phyloP scores from a whole-genome alignment of 23 red algal species.

The Gracilaria vermiculophylla region DNA sequence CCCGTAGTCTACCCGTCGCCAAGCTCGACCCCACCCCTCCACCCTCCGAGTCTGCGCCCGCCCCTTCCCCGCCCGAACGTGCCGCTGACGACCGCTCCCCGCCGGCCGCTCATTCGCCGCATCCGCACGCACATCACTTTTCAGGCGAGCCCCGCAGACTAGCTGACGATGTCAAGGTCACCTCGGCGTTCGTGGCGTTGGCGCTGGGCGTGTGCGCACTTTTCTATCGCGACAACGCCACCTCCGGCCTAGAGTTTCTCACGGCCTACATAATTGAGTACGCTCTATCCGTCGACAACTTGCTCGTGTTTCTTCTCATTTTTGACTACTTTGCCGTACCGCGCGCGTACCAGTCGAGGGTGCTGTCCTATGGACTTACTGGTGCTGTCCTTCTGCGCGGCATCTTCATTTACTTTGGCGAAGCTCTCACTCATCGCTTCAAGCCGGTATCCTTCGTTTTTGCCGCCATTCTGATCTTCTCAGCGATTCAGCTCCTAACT shows the following conservation, averaged over 20 bases:
- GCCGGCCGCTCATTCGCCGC: neutral
- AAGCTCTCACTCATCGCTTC: constrained; percentile 80
- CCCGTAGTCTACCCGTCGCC: neutral
- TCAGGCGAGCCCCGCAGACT: neutral
- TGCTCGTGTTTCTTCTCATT: constrained; percentile 96
- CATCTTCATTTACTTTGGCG: constrained; percentile 83
- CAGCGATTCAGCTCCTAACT: constrained; percentile 57
- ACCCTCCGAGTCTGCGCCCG: neutral
- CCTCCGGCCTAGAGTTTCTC: constrained; percentile 68
- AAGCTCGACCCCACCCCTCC: neutral
- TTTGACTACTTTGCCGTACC: constrained; percentile 89
- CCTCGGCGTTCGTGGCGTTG: neutral
- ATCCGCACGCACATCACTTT: neutral
- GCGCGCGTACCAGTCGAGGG: constrained; percentile 57
- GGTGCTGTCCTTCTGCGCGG: constrained; percentile 72
- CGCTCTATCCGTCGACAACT: constrained; percentile 93
- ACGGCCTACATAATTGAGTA: constrained; percentile 94
- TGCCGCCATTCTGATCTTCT: constrained; percentile 70
- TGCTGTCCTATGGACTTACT: constrained; percentile 78
- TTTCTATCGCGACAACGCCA: constrained; percentile 1
- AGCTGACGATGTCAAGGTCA: neutral
- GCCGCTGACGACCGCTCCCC: neutral
- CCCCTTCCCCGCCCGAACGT: neutral
- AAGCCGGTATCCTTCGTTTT: constrained; percentile 71
- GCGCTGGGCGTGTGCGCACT: constrained; percentile 14